Evolutionary conservation across 306 rosid species (phyloP), one percentile per base, ranked within the genome.

Genomic region (Rubus parviflorus): DNA sequence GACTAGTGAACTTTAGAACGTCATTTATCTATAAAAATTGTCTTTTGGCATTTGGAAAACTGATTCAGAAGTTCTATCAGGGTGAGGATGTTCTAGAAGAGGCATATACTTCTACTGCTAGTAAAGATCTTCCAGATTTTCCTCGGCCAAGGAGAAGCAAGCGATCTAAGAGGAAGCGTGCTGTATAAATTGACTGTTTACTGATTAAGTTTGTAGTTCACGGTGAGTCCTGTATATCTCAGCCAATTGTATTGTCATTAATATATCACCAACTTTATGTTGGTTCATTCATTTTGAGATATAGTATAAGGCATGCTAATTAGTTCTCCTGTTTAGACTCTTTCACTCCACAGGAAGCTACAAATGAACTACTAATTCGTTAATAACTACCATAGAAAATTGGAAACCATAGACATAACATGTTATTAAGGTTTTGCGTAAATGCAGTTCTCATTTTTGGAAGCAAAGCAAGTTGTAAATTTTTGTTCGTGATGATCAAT

Each of bases 101-200:
- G 76, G 87, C 87, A 49, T 87, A 87, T 72, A 88, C 86, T 73
- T 87, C 98, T 16, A 81, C 81, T 49, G 81, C 61, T 51, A 77
- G 75, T 56, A 78, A 96, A 66, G 94, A 86, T 68, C 84, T 75
- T 86, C 90, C 88, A 51, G 80, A 77, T 77, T 83, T 37, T 81
- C 85, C 89, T 66, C 91, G 87, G 83, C 96, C 85, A 47, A 96
- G 86, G 83, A 92, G 93, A 91, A 96, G 96, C 87, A 96, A 96
- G 84, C 97, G 97, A 71, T 95, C 98, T 9, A 95, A 92, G 87
- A 85, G 97, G 89, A 95, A 89, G 87, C 95, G 93, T 68, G 88
- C 95, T 67, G 93, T 78, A 79, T 95, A 82, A 83, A 76, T 25
- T 73, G 75, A 84, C 70, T 30, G 20, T 80, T 78, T 51, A 77